Evolutionary conservation across 768 basidiomycete species (phyloP).

Genomic region (Agrocybe pediades): DNA sequence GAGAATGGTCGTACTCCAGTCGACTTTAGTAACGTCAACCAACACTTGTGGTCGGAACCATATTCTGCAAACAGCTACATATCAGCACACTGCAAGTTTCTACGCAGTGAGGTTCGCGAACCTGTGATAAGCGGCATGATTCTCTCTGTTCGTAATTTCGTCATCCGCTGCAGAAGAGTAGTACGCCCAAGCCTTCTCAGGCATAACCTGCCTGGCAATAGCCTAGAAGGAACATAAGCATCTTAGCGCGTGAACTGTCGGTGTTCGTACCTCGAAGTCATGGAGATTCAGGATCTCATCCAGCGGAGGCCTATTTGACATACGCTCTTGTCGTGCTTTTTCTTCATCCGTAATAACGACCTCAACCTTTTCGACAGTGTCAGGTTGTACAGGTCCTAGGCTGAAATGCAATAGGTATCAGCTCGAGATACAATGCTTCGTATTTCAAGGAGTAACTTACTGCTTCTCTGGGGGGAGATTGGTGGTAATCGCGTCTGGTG

Average conservation of each 20-base stretch:
- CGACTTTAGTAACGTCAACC: slow-evolving; percentile 82
- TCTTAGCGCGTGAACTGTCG: neutral
- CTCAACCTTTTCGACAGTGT: slow-evolving; percentile 64
- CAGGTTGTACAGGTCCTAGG: slow-evolving; percentile 71
- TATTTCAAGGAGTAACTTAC: slow-evolving; percentile 32
- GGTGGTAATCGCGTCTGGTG: slow-evolving; percentile 76
- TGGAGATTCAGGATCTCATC: slow-evolving; percentile 86
- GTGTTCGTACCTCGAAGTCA: slow-evolving; percentile 44
- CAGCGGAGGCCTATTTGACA: slow-evolving; percentile 67
- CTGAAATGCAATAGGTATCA: slow-evolving; percentile 26
- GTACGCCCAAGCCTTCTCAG: slow-evolving; percentile 93
- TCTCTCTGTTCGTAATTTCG: slow-evolving; percentile 88
- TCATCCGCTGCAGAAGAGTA: slow-evolving; percentile 97
- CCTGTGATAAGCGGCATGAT: slow-evolving; percentile 92
- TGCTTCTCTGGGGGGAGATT: slow-evolving; percentile 86
- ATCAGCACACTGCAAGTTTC: neutral
- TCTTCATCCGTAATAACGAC: slow-evolving; percentile 73
- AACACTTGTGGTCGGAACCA: slow-evolving; percentile 93
- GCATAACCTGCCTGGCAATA: slow-evolving; percentile 80
- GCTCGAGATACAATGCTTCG: neutral
- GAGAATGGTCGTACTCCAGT: slow-evolving; percentile 82
- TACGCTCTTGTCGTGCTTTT: slow-evolving; percentile 63
- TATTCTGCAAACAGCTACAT: slow-evolving; percentile 41
- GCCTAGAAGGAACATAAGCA: slow-evolving; percentile 42
- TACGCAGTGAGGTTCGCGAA: slow-evolving; percentile 19